Evolutionary conservation across 116 monocot genomes (phyloP), one percentile per base, ranked within the genome.

Genomic region (Zostera marina): DNA sequence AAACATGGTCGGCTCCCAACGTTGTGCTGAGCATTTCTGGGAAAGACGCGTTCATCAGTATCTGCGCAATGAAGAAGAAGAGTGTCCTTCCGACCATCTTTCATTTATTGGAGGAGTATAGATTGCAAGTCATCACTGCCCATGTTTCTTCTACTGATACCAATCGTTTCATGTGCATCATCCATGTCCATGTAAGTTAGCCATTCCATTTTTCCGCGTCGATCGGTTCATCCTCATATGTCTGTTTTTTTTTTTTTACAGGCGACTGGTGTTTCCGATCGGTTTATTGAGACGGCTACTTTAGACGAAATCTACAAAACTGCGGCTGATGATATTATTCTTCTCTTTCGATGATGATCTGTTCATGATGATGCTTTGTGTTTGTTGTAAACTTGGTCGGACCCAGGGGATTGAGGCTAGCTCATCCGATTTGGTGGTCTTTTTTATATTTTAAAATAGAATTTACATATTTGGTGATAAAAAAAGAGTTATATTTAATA

Each of bases 161-260:
- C 14, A 70, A 65, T 66, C 70, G 74, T 25, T 59, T 42, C 68
- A 77, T 83, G 68, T 66, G 47, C 63, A 75, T 79, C 70, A 72
- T 88, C 45, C 80, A 82, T 68, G 75, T 70, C 42, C 79, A 41
- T 26, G 88, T 82, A 70, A 87, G 81, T 65, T 7, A 40, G 3
- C 16, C 11, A 3, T 24, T n/a, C 19, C 12, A 42, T 38, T 13
- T 23, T 58, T 62, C 23, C 19, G 8, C 24, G 41, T 19, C 22
- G 10, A n/a, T 21, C 24, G 17, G 8, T 3, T 42, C 19, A 8
- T 42, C 19, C 26, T 17, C 19, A 6, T n/a, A n/a, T n/a, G n/a
- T n/a, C n/a, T n/a, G n/a, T n/a, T n/a, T n/a, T n/a, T n/a, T n/a
- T n/a, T n/a, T n/a, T n/a, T n/a, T n/a, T 53, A 47, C 72, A 80